Evolutionary conservation across 345 rosid genomes (phyloP).

Genomic region (Rhizophora mangle): DNA sequence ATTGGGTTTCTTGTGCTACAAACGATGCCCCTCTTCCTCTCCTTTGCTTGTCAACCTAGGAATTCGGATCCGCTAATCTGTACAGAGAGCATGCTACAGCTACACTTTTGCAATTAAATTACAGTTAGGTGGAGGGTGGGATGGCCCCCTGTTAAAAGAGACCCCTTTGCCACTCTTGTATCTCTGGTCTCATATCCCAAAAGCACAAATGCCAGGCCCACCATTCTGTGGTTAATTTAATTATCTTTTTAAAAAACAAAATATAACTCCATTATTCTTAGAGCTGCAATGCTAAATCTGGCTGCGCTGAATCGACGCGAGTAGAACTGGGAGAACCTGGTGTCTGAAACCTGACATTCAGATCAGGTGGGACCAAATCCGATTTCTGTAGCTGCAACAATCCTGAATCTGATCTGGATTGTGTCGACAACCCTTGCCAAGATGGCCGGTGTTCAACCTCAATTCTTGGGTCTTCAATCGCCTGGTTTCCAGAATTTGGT

Average conservation of each 20-base stretch:
- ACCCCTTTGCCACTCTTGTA: background rate
- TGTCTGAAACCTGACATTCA: slow-evolving; percentile 43
- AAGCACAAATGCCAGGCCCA: slow-evolving; percentile 16
- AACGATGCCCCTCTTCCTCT: slow-evolving; percentile 16
- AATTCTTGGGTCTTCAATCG: slow-evolving; percentile 12
- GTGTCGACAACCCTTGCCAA: slow-evolving; percentile 23
- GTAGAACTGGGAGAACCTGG: slow-evolving; percentile 41
- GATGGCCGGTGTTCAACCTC: slow-evolving; percentile 5
- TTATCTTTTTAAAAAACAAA: slow-evolving; percentile 3
- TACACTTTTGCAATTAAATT: slow-evolving; percentile 10
- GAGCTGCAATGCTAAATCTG: slow-evolving; percentile 62
- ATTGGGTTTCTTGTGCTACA: slow-evolving; percentile 20
- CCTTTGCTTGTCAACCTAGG: slow-evolving; percentile 8
- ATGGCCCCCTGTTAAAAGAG: slow-evolving; percentile 14
- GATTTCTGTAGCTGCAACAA: slow-evolving; percentile 23
- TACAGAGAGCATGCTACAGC: slow-evolving; percentile 34
- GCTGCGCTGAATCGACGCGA: slow-evolving; percentile 38
- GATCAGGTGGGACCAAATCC: slow-evolving; percentile 41
- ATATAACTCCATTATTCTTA: slow-evolving; percentile 22
- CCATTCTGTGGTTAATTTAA: slow-evolving; percentile 31
- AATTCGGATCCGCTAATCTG: slow-evolving; percentile 28
- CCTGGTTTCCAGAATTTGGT: slow-evolving; percentile 17
- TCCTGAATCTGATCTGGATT: slow-evolving; percentile 19
- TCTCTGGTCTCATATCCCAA: background rate
- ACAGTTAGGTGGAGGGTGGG: slow-evolving; percentile 25